Evolutionary conservation across 768 basidiomycete species (phyloP), one percentile per base, ranked within the genome.

Genomic region (Collybia mongolica): DNA sequence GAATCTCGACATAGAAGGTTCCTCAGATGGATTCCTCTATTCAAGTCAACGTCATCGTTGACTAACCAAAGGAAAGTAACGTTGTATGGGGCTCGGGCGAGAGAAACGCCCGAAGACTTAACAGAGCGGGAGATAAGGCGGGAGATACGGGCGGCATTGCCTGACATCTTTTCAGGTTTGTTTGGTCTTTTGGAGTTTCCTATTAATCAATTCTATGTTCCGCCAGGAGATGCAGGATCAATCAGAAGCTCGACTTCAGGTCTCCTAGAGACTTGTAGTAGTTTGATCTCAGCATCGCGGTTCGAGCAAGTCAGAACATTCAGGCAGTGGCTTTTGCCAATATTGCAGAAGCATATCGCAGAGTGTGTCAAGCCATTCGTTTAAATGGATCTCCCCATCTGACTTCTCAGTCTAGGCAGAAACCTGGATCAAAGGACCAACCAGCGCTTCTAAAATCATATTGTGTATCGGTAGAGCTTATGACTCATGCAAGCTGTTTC

Each of bases 241-340:
- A 47, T 56, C 24, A 61, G 68, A 49, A 51, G 60, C 6, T 75
- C 77, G n/a, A 67, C 72, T 11, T 58, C 67, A 4, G 60, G 60
- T n/a, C 56, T 83, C 15, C 63, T 73, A 11, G 55, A 61, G 14
- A 69, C 65, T 22, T 88, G 84, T 61, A 64, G 58, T 7, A 70
- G 67, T 3, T 60, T 86, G 38, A 59, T 82, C 24, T 65, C 65
- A 3, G 83, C 87, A 2, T 74, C 87, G 19, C 80, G 86, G 18
- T 91, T 82, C 54, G 88, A 91, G 55, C 88, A 91, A 67, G 80
- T 88, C 32, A 74, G 84, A 57, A 80, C 79, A 7, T 76, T 90
- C 48, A 75, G 73, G 48, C 78, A 82, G 42, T 93, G 90, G 90
- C 70, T 93, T 26, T 63, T 89, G n/a, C 90, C 90, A 2, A 70